These are phyloP conservation scores for Endocladia muricata DNA, from an alignment of 31 red algal genomes.

Conservation along the genomic window DNA sequence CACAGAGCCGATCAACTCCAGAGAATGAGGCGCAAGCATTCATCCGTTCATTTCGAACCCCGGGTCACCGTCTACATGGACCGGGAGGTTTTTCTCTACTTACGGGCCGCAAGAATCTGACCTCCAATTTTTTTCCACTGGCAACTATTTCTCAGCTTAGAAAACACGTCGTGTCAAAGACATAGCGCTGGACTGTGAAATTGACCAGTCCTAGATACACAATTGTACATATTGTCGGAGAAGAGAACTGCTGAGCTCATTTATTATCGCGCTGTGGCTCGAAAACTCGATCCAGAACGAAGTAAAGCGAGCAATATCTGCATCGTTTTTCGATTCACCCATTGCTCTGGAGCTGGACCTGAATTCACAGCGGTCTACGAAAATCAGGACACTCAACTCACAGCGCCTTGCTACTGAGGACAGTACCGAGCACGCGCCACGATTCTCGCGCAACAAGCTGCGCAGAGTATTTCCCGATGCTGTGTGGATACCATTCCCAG, in stretches of 20 bases:
- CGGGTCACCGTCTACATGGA: neutral
- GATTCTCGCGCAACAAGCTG: neutral
- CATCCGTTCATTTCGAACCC: neutral
- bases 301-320: neutral
- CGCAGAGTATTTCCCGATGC: neutral
- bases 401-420: neutral
- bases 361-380: neutral
- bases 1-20: neutral
- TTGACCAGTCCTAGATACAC: neutral
- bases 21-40: conserved; percentile 3
- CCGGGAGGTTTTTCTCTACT: neutral
- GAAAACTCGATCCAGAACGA: neutral
- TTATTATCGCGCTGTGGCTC: conserved; percentile 6
- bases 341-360: neutral
- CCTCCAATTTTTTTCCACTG: neutral
- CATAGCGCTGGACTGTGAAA: neutral
- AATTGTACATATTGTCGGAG: conserved; percentile 15
- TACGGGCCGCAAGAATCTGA: conserved; percentile 4
- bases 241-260: conserved; percentile 19
- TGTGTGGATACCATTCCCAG: conserved; percentile 1
- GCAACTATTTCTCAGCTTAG: neutral
- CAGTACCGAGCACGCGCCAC: neutral
- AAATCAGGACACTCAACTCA: neutral
- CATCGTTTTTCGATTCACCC: neutral
- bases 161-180: neutral